Percentiles rank a stretch among this genome's conserved stretches.
These are phyloP conservation scores for Mycena sanguinolenta DNA, from an alignment of 768 basidiomycete genomes.

Conservation along the genomic window DNA sequence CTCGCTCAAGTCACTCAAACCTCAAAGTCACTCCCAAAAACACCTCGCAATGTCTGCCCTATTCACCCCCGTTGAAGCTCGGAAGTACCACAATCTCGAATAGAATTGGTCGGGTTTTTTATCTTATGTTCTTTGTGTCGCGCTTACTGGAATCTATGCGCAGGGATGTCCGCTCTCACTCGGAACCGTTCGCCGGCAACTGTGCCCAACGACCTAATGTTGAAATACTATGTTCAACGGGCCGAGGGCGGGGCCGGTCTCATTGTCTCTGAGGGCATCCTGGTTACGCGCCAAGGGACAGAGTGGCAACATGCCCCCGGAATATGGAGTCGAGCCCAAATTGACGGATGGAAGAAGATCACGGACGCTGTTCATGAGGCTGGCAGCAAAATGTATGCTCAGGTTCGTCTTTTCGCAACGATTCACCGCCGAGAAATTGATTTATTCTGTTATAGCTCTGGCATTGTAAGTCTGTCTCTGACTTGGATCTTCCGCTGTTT, in stretches of 20 bases:
- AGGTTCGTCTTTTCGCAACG: neutral
- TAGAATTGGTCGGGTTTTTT: slow-evolving; percentile 36
- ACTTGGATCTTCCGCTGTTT: neutral
- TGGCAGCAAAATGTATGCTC: neutral
- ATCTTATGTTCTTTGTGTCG: neutral
- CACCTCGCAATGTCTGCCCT: slow-evolving; percentile 11
- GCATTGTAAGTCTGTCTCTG: slow-evolving; percentile 1
- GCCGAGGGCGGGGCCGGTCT: neutral
- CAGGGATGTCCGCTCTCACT: slow-evolving; percentile 1
- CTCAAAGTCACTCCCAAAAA: no score
- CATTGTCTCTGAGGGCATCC: neutral
- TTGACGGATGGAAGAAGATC: neutral
- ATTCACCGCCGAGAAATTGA: neutral
- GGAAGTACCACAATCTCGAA: slow-evolving; percentile 50
- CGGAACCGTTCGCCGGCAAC: neutral
- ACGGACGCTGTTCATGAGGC: neutral
- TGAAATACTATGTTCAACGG: slow-evolving; percentile 5
- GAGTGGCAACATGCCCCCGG: neutral
- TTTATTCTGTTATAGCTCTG: neutral
- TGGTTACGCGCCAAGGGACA: neutral
- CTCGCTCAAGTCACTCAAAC: no score
- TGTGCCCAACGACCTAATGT: slow-evolving; percentile 4
- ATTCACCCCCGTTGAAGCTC: slow-evolving; percentile 46
- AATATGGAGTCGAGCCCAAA: neutral
- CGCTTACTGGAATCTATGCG: no score